Evolutionary conservation across 1,284 basidiomycete genomes (phyloP).

Genomic region (Pterulicium gracile): DNA sequence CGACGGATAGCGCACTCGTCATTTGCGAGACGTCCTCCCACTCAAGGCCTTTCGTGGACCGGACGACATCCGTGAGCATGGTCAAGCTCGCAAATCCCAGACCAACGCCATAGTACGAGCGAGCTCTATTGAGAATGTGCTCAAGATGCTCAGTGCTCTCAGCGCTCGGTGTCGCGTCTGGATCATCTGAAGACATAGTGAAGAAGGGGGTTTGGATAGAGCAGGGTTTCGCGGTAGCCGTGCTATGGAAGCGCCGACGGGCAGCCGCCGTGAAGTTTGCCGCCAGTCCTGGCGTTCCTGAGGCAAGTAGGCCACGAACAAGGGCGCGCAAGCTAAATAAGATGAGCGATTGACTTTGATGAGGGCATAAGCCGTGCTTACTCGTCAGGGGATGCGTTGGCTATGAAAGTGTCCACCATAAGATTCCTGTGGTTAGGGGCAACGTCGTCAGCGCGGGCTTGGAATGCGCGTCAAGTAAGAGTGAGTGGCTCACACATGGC

Average conservation of each 20-base stretch:
- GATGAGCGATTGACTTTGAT: constrained; percentile 3
- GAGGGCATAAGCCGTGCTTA: constrained; percentile 22
- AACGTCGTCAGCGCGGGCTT: no score
- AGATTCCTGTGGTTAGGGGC: constrained; percentile 45
- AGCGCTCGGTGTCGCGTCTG: constrained; percentile 22
- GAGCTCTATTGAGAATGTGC: constrained; percentile 39
- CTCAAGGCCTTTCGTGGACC: constrained; percentile 41
- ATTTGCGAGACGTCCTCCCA: constrained; percentile 53
- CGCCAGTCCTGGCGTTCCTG: constrained; percentile 46
- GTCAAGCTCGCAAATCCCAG: constrained; percentile 55
- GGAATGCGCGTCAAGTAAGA: not conserved
- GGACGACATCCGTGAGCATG: constrained; percentile 44
- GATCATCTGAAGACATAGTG: constrained; percentile 31
- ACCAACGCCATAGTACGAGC: constrained; percentile 63
- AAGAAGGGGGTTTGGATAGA: constrained; percentile 17
- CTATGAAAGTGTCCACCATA: constrained; percentile 75
- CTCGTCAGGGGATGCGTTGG: constrained; percentile 62
- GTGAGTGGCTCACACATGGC: constrained; percentile 50
- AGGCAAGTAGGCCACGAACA: constrained; percentile 52
- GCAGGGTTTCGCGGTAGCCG: constrained; percentile 30
- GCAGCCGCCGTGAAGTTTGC: constrained; percentile 51
- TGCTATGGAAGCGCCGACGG: constrained; percentile 43
- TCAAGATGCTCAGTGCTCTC: constrained; percentile 39
- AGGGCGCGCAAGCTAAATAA: constrained; percentile 54
- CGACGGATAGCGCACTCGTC: constrained; percentile 42